Percentiles rank a stretch among this genome's conserved stretches.
phyloP scores from a whole-genome alignment of 345 rosid species.

The Syzygium jambos region DNA sequence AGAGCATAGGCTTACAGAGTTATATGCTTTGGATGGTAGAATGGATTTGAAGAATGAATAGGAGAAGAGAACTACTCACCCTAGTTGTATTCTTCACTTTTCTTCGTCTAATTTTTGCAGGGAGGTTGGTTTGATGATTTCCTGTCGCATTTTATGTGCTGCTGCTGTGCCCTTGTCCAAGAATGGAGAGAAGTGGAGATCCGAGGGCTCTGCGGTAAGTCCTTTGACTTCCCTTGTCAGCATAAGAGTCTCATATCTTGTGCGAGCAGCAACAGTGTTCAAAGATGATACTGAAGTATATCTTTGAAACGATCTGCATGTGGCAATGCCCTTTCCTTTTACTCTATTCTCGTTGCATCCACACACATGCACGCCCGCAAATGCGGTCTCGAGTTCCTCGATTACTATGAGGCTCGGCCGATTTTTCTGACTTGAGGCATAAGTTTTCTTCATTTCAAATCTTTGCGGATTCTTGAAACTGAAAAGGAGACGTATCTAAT shows the following conservation, averaged over 20 bases:
- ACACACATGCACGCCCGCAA: too few species aligned
- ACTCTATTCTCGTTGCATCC: background rate
- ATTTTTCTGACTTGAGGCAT: too few species aligned
- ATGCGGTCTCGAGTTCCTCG: too few species aligned
- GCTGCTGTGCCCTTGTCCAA: slow-evolving; percentile 98
- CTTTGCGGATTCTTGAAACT: background rate
- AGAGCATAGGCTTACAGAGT: too few species aligned
- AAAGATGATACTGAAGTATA: background rate
- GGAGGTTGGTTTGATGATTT: slow-evolving; percentile 92
- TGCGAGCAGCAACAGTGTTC: background rate
- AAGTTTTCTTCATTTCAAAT: background rate
- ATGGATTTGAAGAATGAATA: background rate
- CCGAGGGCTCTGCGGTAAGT: slow-evolving; percentile 66
- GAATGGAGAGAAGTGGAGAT: slow-evolving; percentile 95
- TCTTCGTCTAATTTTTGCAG: slow-evolving; percentile 19
- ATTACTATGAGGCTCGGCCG: too few species aligned
- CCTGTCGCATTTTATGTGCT: slow-evolving; percentile 93
- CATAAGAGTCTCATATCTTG: background rate
- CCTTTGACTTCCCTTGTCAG: background rate
- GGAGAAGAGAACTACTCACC: background rate
- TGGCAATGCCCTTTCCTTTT: background rate
- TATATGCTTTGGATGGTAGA: background rate
- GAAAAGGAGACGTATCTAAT: too few species aligned
- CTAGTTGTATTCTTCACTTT: background rate
- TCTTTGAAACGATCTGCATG: background rate